A percentile compares a stretch with the other conserved stretches of the same genome.
phyloP scores from a whole-genome alignment of 768 basidiomycete genomes.

The Roridomyces roridus region DNA sequence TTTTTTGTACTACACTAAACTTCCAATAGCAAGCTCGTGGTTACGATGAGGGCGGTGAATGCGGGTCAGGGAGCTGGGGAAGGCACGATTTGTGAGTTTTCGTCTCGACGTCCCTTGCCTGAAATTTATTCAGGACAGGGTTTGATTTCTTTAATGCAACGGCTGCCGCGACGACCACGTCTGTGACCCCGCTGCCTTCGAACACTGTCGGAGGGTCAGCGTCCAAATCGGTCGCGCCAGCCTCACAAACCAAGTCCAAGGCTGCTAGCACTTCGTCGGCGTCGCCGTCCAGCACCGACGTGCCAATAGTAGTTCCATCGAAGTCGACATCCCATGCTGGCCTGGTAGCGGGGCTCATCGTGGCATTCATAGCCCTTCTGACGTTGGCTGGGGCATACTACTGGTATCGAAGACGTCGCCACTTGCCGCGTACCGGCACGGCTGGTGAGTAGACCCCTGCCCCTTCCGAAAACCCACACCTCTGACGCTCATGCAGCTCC shows the following conservation, averaged over 20 bases:
- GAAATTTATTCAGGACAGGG: slow-evolving; percentile 9
- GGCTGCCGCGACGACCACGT: slow-evolving; percentile 19
- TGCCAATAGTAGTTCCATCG: not conserved
- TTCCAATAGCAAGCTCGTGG: slow-evolving; percentile 33
- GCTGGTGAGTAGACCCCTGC: not conserved
- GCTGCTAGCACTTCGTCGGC: slow-evolving; percentile 2
- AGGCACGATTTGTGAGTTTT: slow-evolving; percentile 40
- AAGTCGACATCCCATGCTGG: slow-evolving; percentile 4
- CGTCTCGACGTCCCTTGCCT: too few relatives aligned
- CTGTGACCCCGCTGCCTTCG: not conserved
- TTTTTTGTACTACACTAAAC: not conserved
- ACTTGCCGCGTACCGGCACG: not conserved
- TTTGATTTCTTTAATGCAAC: slow-evolving; percentile 46
- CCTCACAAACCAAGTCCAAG: not conserved
- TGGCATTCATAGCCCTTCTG: slow-evolving; percentile 2
- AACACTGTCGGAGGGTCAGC: not conserved
- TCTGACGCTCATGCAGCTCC: slow-evolving; percentile 7
- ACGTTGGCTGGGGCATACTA: not conserved
- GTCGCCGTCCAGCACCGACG: not conserved
- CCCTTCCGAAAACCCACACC: not conserved
- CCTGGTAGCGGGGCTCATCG: slow-evolving; percentile 11
- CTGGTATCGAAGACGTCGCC: slow-evolving; percentile 4
- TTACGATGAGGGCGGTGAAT: slow-evolving; percentile 43
- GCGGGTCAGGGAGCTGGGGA: slow-evolving; percentile 31
- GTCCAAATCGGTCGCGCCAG: not conserved